These are phyloP conservation scores for Lasiodiplodia hormozganensis DNA, from an alignment of 2,329 filamentous ascomycete species.

Conservation along the genomic window DNA sequence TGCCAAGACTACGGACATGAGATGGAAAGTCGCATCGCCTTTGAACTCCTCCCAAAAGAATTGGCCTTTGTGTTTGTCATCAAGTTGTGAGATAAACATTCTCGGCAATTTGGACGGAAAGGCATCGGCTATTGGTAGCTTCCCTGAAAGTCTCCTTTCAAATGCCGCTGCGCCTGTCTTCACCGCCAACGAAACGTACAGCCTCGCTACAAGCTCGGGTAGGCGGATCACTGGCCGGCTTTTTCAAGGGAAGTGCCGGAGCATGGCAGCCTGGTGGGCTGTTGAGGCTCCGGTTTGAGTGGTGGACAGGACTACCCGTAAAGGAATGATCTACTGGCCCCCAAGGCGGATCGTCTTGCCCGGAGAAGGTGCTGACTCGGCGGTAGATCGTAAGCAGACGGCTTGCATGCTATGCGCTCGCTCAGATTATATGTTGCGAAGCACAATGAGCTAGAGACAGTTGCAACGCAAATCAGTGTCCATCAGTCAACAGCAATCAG, in stretches of 20 bases:
- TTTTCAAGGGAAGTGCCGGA: slow-evolving; percentile 4
- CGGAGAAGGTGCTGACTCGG: slow-evolving; percentile 18
- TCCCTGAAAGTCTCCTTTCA: background rate
- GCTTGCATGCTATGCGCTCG: background rate
- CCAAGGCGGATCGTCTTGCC: slow-evolving; percentile 16
- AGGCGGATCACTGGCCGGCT: background rate
- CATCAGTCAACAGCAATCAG: background rate
- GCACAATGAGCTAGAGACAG: background rate
- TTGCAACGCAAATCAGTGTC: background rate
- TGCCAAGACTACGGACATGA: background rate
- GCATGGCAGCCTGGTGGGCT: background rate
- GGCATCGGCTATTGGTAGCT: background rate
- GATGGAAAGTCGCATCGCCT: background rate
- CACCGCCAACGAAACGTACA: background rate
- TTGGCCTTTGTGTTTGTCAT: background rate
- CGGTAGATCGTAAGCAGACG: slow-evolving; percentile 15
- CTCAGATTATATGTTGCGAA: background rate
- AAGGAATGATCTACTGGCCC: slow-evolving; percentile 15
- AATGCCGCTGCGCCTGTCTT: background rate
- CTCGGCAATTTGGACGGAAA: background rate
- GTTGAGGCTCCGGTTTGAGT: background rate
- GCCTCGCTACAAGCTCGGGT: background rate
- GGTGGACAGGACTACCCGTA: background rate
- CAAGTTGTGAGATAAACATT: background rate
- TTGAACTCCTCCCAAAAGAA: background rate